Evolutionary conservation across 2,329 filamentous ascomycete species (phyloP).

Genomic region (Aspergillus carbonarius): DNA sequence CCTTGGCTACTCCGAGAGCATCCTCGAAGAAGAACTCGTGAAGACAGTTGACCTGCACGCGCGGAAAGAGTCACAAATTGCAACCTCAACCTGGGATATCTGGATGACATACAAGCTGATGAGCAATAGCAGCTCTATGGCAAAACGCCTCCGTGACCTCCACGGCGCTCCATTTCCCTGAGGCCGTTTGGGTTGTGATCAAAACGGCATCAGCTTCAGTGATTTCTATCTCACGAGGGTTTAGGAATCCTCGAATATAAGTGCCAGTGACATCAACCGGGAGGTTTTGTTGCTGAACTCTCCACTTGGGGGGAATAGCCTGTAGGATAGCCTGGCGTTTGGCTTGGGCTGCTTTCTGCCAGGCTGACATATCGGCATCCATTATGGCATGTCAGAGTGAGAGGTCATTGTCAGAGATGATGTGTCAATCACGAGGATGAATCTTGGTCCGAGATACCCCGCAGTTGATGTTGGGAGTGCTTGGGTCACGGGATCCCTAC

Average conservation of each 20-base stretch:
- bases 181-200: slow-evolving; percentile 55
- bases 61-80: not conserved
- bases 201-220: slow-evolving; percentile 60
- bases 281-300: not conserved
- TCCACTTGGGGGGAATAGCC: not conserved
- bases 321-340: not conserved
- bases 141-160: slow-evolving; percentile 58
- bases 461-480: too few species aligned
- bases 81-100: not conserved
- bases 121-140: slow-evolving; percentile 56
- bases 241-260: slow-evolving; percentile 58
- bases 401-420: too few species aligned
- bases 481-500: too few species aligned
- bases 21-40: slow-evolving; percentile 47
- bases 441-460: too few species aligned
- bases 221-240: slow-evolving; percentile 55
- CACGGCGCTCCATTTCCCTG: slow-evolving; percentile 56
- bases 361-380: not conserved
- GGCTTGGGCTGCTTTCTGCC: not conserved
- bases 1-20: not conserved
- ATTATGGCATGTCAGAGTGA: not conserved
- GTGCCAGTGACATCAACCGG: slow-evolving; percentile 41
- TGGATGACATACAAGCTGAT: slow-evolving; percentile 51
- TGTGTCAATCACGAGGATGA: too few species aligned
- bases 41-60: slow-evolving; percentile 44